These are phyloP conservation scores for Phaseolus lunatus DNA, from an alignment of 306 rosid genomes.

Conservation along the genomic window DNA sequence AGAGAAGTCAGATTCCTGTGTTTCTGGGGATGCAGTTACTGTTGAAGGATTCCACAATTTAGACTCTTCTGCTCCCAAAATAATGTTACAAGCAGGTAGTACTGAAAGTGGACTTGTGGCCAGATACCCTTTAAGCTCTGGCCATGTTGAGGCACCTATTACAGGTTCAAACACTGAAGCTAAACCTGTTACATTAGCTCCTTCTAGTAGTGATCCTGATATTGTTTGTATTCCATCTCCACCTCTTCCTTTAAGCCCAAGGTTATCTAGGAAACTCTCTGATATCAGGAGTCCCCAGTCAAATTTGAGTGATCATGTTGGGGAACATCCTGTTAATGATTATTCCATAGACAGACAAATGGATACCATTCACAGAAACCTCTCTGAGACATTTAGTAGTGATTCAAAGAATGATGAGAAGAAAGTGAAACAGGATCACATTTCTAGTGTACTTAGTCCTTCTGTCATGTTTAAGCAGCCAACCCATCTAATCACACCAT, in stretches of 20 bases:
- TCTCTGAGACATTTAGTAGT: conserved; percentile 69
- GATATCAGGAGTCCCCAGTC: conserved; percentile 77
- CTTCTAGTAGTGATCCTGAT: conserved; percentile 71
- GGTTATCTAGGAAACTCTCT: conserved; percentile 79
- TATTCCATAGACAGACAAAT: conserved; percentile 79
- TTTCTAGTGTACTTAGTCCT: conserved; percentile 65
- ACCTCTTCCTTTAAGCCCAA: conserved; percentile 88
- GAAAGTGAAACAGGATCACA: conserved; percentile 71
- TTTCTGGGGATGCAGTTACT: conserved; percentile 63
- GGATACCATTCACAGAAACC: conserved; percentile 62
- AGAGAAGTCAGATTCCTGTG: conserved; percentile 77
- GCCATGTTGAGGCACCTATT: conserved; percentile 60
- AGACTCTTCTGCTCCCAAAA: conserved; percentile 63
- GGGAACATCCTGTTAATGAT: conserved; percentile 69
- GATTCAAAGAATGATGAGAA: conserved; percentile 64
- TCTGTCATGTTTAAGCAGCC: conserved; percentile 80
- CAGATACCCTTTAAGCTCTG: conserved; percentile 68
- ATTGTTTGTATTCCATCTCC: conserved; percentile 69
- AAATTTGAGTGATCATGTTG: conserved; percentile 65
- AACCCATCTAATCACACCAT: conserved; percentile 91
- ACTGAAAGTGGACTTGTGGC: conserved; percentile 57
- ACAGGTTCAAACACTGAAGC: conserved; percentile 62
- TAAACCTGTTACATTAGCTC: conserved; percentile 61
- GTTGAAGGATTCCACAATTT: conserved; percentile 66
- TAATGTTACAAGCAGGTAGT: conserved; percentile 56